phyloP scores from a whole-genome alignment of 129 eudicot genomes.

The Daucus carota region DH1_v3.0 NC_030381.2:40365001-40365500 shows the following conservation, averaged over 20 bases:
- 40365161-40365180: neutral
- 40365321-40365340: too few species aligned
- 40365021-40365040: neutral
- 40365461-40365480: constrained; percentile 64
- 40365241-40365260: neutral
- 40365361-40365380: neutral
- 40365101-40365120: neutral
- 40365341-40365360: constrained; percentile 14
- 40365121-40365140: neutral
- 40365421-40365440: constrained; percentile 82
- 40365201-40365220: neutral
- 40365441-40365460: constrained; percentile 86
- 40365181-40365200: neutral
- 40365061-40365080: neutral
- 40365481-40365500: constrained; percentile 80
- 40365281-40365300: neutral
- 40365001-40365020: neutral
- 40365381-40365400: constrained; percentile 47
- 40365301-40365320: neutral
- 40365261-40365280: neutral
- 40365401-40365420: constrained; percentile 87
- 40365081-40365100: neutral
- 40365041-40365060: neutral
- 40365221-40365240: neutral
- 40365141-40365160: neutral